These are phyloP conservation scores for Chytriomyces hyalinus DNA, from an alignment of 192 early-diverging fungal species.

Conservation along the genomic window DNA sequence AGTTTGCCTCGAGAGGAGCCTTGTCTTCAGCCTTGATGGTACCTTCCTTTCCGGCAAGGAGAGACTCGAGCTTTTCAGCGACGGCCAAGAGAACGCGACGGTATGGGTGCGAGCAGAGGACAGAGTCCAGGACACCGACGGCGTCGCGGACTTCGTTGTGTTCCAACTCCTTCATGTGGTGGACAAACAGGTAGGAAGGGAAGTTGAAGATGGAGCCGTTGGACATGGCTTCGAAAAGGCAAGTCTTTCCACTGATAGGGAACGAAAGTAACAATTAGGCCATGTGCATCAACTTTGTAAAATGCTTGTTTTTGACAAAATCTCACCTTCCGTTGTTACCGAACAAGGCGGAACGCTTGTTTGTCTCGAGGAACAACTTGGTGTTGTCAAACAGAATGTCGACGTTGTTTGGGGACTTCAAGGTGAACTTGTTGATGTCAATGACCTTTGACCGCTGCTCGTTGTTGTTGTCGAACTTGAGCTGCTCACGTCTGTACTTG, in stretches of 20 bases:
- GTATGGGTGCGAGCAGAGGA: slow-evolving; percentile 76
- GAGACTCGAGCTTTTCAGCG: slow-evolving; percentile 61
- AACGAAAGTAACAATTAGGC: neutral
- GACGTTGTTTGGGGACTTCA: slow-evolving; percentile 19
- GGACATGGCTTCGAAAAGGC: slow-evolving; percentile 27
- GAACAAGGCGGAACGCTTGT: slow-evolving; percentile 33
- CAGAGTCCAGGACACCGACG: slow-evolving; percentile 21
- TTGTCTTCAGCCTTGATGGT: slow-evolving; percentile 82
- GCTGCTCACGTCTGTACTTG: slow-evolving; percentile 26
- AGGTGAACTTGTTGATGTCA: slow-evolving; percentile 26
- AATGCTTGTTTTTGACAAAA: neutral
- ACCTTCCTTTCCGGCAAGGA: slow-evolving; percentile 78
- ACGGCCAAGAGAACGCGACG: slow-evolving; percentile 80
- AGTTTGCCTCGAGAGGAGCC: slow-evolving; percentile 70
- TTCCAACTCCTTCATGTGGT: slow-evolving; percentile 35
- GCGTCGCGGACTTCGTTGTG: slow-evolving; percentile 27
- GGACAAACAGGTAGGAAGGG: slow-evolving; percentile 27
- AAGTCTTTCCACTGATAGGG: slow-evolving; percentile 21
- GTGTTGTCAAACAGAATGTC: slow-evolving; percentile 31
- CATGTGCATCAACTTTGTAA: neutral
- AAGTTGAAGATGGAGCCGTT: slow-evolving; percentile 17
- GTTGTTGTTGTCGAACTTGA: slow-evolving; percentile 14
- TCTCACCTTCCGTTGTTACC: slow-evolving; percentile 34
- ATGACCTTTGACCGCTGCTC: slow-evolving; percentile 29
- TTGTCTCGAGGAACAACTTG: slow-evolving; percentile 23